A percentile compares a stretch with the other conserved stretches of the same genome.
phyloP scores from a whole-genome alignment of 495 filamentous ascomycete genomes.

The Glonium stellatum region DNA sequence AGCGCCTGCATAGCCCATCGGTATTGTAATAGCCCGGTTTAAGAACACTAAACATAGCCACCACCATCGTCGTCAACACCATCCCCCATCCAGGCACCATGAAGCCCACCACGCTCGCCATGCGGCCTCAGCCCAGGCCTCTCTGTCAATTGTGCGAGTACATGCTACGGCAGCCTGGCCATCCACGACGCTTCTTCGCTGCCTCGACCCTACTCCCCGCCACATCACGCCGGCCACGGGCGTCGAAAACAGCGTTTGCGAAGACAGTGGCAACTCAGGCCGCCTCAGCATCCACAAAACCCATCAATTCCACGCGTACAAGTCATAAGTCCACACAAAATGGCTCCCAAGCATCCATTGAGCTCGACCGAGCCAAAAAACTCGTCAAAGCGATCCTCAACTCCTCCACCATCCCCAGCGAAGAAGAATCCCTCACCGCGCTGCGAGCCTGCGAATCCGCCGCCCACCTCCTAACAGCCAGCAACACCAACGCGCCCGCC shows the following conservation, averaged over 20 bases:
- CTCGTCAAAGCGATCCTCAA: constrained; percentile 16
- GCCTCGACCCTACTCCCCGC: constrained; percentile 13
- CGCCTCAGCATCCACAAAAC: background rate
- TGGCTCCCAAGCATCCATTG: background rate
- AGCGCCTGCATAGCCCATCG: too few species aligned
- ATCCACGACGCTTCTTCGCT: constrained; percentile 15
- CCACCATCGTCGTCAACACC: constrained; percentile 10
- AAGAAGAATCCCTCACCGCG: constrained; percentile 13
- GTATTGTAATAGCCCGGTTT: too few species aligned
- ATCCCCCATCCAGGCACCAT: constrained; percentile 8
- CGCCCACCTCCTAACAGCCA: constrained; percentile 8
- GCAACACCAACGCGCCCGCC: background rate
- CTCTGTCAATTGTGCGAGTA: constrained; percentile 27
- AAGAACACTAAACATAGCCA: background rate
- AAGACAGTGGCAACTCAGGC: constrained; percentile 3
- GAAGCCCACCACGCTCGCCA: constrained; percentile 15
- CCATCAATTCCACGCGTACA: background rate
- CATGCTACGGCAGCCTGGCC: constrained; percentile 22
- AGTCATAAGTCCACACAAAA: background rate
- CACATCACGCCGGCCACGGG: constrained; percentile 8
- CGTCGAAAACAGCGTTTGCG: constrained; percentile 5
- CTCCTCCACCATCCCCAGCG: constrained; percentile 16
- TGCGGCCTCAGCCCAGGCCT: constrained; percentile 17
- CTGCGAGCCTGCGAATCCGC: constrained; percentile 15
- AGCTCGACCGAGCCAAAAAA: constrained; percentile 12